Conservation (phyloP, 805 yeast species). For the Zygoascus biomembranicola region DNA sequence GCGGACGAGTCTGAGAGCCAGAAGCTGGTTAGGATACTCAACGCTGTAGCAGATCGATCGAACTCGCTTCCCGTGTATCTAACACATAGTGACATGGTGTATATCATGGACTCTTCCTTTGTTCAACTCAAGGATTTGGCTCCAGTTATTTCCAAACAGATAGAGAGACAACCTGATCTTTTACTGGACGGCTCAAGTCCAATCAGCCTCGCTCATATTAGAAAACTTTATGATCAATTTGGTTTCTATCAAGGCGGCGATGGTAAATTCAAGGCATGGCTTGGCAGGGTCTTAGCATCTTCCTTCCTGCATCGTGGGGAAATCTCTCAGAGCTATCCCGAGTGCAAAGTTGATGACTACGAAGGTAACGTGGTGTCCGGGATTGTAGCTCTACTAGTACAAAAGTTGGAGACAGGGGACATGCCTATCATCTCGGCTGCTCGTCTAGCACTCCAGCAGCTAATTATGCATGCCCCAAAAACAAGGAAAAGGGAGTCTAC, state of each 20-base stretch:
- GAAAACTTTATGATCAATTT: neutral
- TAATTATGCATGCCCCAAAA: neutral
- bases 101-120: neutral
- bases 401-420: constrained; percentile 1
- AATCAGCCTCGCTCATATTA: neutral
- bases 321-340: constrained; percentile 4
- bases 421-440: neutral
- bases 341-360: neutral
- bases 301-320: constrained; percentile 6
- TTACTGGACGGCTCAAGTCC: neutral
- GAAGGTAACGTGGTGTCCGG: constrained; percentile 1
- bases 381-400: constrained; percentile 1
- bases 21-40: neutral
- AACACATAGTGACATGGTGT: neutral
- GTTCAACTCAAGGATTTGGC: neutral
- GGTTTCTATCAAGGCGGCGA: neutral
- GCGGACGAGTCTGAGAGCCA: neutral
- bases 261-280: constrained; percentile 1
- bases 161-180: neutral
- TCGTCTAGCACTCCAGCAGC: neutral
- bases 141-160: neutral
- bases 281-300: neutral
- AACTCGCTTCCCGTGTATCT: neutral
- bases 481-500: neutral
- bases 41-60: neutral